Base-by-base conservation (phyloP, 1,284 basidiomycete genomes). In the Boletus sp. region DNA sequence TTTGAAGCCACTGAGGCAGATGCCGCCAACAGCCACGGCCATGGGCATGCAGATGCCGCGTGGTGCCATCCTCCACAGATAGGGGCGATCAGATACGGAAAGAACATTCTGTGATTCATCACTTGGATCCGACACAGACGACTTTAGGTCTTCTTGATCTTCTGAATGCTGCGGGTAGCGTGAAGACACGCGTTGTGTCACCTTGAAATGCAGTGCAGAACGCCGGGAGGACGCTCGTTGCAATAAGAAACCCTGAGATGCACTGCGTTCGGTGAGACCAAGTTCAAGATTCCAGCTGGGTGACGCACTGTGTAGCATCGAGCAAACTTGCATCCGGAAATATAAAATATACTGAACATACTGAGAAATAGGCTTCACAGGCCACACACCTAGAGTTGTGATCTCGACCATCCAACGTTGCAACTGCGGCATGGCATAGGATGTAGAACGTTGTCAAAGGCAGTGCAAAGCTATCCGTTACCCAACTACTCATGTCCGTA, bases 1-100 rank as follows among this genome's bases (percentile, higher is more conserved):
- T 64, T 63, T 59, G 48, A 65, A 49, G 38, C 32, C 19, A 5
- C 20, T 9, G 5, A 45, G 8, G 25, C 33, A 41, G 40, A 48
- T 46, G 35, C 44, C 17, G 35, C 42, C 37, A 46, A 47, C 37
- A 50, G 50, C 50, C 59, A 60, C 43, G n/a, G 32, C 38, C 37
- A 19, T 3, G 38, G 33, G 8, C 59, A 62, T 29, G 61, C 59
- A 45, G 26, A 38, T 6, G n/a, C 59, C 60, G 49, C 59, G 46
- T 58, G 62, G 12, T 25, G 20, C 35, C n/a, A n/a, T n/a, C 41
- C 16, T 46, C 20, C 40, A 40, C 32, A 46, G 39, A 33, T 13
- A 33, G 16, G 20, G 40, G n/a, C 12, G 45, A 50, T 58, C 51
- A n/a, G 29, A 49, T 25, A 29, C 33, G 27, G 32, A 49, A 37